Evolutionary conservation across 805 yeast species (phyloP).

Genomic region (Cyberlindnera galapagoensis): DNA sequence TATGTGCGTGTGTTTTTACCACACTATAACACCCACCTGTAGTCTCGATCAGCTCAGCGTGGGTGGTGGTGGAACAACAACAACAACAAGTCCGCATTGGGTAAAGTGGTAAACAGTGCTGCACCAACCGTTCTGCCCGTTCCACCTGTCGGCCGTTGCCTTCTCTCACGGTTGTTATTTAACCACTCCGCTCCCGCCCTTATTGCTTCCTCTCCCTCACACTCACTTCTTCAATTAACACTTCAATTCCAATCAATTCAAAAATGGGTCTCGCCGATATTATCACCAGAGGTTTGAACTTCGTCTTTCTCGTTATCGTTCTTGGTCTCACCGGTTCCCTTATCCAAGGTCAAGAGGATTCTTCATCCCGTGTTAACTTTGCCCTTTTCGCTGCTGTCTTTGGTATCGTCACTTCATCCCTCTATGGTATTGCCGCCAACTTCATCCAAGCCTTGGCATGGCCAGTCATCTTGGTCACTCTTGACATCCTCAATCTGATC

Average conservation of each 20-base stretch:
- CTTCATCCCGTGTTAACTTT: constrained; percentile 78
- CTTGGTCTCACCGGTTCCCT: constrained; percentile 90
- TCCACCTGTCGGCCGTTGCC: no score
- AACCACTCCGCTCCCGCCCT: no score
- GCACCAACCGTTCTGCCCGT: no score
- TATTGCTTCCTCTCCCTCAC: not conserved
- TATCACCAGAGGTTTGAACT: constrained; percentile 66
- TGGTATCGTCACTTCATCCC: constrained; percentile 71
- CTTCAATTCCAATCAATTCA: constrained; percentile 40
- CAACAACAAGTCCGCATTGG: no score
- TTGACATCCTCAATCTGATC: constrained; percentile 84
- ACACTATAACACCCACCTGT: no score
- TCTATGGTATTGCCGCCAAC: constrained; percentile 75
- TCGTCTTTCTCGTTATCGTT: constrained; percentile 67
- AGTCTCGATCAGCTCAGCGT: no score
- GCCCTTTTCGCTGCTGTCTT: constrained; percentile 83
- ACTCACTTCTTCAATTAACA: constrained; percentile 1
- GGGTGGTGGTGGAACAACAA: no score
- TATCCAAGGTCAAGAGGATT: constrained; percentile 54
- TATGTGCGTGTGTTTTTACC: no score
- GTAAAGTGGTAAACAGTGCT: no score
- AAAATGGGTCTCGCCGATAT: no score
- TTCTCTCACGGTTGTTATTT: no score
- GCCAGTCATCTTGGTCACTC: constrained; percentile 67
- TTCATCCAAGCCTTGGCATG: constrained; percentile 76